phyloP scores from a whole-genome alignment of 83 land plant genomes.

The Picea mariana region DNA sequence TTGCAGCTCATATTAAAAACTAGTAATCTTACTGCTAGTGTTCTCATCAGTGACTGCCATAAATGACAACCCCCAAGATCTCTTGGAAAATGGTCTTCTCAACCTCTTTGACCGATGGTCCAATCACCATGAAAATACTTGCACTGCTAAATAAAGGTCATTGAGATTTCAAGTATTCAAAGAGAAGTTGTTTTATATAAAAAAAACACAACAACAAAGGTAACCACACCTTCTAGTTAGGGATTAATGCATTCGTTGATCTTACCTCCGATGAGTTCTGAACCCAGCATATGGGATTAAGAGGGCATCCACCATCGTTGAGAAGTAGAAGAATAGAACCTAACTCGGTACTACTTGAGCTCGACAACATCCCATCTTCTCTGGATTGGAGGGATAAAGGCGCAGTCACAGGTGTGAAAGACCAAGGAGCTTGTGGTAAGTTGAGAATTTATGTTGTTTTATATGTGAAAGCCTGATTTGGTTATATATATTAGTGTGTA shows the following conservation, averaged over 20 bases:
- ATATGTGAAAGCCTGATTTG: background rate
- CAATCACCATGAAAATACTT: conserved; percentile 38
- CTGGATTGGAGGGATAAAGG: conserved; percentile 21
- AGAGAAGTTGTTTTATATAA: conserved; percentile 53
- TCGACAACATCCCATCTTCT: conserved; percentile 4
- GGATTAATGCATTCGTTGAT: conserved; percentile 74
- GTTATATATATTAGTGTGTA: background rate
- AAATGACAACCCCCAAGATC: background rate
- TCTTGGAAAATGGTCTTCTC: background rate
- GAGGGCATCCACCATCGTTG: background rate
- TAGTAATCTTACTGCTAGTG: too few relatives aligned
- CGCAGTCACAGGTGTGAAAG: conserved; percentile 15
- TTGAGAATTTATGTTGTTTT: background rate
- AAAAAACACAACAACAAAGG: conserved; percentile 46
- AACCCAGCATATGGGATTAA: conserved; percentile 45
- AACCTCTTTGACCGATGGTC: conserved; percentile 64
- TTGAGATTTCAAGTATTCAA: conserved; percentile 56
- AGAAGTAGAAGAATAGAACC: background rate
- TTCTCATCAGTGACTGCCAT: background rate
- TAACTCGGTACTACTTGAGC: background rate
- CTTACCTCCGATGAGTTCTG: conserved; percentile 67
- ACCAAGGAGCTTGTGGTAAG: background rate
- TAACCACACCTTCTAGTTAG: conserved; percentile 45
- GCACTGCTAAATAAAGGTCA: conserved; percentile 39
- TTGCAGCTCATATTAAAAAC: too few relatives aligned